Evolutionary conservation across 2,329 filamentous ascomycete genomes (phyloP), one percentile per base, ranked within the genome.

Genomic region (Scedosporium boydii): DNA sequence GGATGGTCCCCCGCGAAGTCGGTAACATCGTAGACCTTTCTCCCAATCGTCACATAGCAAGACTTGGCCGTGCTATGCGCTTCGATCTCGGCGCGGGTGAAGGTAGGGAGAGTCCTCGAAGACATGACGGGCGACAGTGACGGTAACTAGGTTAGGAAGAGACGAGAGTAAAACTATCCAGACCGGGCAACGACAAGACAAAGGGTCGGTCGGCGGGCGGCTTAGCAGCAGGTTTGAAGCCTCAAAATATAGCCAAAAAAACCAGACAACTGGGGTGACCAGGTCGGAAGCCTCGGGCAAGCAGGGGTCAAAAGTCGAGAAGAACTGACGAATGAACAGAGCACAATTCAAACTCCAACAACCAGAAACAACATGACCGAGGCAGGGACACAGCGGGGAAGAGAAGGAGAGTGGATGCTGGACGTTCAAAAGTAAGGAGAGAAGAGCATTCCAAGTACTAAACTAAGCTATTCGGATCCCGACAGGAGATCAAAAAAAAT

Each of bases 11-110:
- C 86, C 65, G 97, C 76, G 71, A 99, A 99, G 62, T 90, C 86
- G 64, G 95, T 97, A 66, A 99, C 83, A 79, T 99, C 93, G 82
- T 92, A 99, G 68, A 99, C 93, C 69, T 93, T 96, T 63, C 84
- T 83, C 65, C 91, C 93, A 62, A 97, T 81, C 3, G 90, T 95
- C 68, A 99, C 93, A 80, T 93, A 99, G 80, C 93, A 98, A 58
- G 91, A 96, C 71, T 91, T 85, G 59, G 79, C 78, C 57, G 85
- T 87, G 74, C 90, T 93, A 76, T 96, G 92, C 68, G 86, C 80
- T 74, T 88, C 86, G 71, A 99, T 87, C 73, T 99, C 90, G 67
- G 88, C 84, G 68, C 82, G 82, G 59, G 90, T 88, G 71, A 98
- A 88, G 29, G 88, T 93, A 63, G 93, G 93, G 59, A 98, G 85